These are phyloP conservation scores for Omphalea diandra DNA, from an alignment of 441 rosid genomes.

Conservation along the genomic window DNA sequence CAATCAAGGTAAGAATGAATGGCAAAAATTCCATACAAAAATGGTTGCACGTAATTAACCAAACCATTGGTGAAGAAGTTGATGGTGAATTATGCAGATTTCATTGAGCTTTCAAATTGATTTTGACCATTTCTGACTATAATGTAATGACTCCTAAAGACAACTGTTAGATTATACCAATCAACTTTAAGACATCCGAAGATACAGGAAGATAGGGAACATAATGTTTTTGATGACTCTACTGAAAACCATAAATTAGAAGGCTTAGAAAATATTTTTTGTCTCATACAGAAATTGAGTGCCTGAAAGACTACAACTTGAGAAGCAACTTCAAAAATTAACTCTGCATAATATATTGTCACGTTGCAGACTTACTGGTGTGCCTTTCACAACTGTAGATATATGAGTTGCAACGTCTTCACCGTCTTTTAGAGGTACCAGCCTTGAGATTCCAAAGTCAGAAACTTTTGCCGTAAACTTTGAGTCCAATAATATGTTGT, in stretches of 20 bases:
- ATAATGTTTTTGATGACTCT: not conserved
- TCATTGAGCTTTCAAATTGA: not conserved
- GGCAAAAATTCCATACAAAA: not conserved
- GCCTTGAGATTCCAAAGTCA: conserved; percentile 86
- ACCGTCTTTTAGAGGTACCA: conserved; percentile 72
- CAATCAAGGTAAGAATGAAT: not conserved
- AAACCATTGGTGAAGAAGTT: not conserved
- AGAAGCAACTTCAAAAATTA: conserved; percentile 36
- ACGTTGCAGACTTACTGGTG: conserved; percentile 58
- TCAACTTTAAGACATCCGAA: not conserved
- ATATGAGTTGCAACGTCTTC: conserved; percentile 57
- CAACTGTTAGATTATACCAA: not conserved
- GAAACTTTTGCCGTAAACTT: conserved; percentile 79
- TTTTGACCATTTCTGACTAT: not conserved
- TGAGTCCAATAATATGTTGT: conserved; percentile 79
- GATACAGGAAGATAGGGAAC: not conserved
- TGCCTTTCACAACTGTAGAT: conserved; percentile 81
- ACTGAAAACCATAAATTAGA: not conserved
- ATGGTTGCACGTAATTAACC: not conserved
- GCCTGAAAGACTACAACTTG: conserved; percentile 32
- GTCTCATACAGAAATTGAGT: not conserved
- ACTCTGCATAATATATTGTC: conserved; percentile 29
- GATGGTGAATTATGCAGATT: not conserved
- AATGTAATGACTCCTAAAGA: not conserved
- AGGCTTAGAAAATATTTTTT: too few relatives aligned